Conservation (phyloP, 306 rosid genomes). For the Rosa lucieae region DNA sequence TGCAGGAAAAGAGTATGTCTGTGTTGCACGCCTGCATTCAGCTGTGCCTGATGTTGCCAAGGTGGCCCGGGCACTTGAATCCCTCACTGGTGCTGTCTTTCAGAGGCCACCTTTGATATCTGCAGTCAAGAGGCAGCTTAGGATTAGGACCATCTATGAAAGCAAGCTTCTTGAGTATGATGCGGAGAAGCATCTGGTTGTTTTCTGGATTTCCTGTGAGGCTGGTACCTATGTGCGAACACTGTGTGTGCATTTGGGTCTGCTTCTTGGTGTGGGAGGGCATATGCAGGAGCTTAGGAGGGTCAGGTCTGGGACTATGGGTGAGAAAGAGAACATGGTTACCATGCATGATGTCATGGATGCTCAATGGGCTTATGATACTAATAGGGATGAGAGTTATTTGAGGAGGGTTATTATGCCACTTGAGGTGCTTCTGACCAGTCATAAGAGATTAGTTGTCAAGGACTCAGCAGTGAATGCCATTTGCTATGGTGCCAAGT, state of each 20-base stretch:
- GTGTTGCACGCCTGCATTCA: constrained; percentile 72
- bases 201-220: constrained; percentile 72
- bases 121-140: constrained; percentile 82
- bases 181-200: constrained; percentile 62
- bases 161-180: constrained; percentile 89
- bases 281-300: constrained; percentile 94
- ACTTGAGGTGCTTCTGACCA: constrained; percentile 63
- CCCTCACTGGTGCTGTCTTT: constrained; percentile 83
- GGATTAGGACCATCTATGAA: constrained; percentile 83
- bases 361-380: constrained; percentile 80
- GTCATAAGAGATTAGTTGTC: constrained; percentile 78
- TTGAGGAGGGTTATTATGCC: constrained; percentile 86
- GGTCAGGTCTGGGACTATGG: constrained; percentile 78
- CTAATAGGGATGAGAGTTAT: constrained; percentile 63
- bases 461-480: constrained; percentile 91
- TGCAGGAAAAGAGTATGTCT: constrained; percentile 85
- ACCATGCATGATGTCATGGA: constrained; percentile 89
- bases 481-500: constrained; percentile 83
- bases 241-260: constrained; percentile 79
- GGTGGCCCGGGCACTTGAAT: constrained; percentile 73
- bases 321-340: constrained; percentile 89
- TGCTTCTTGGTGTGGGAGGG: constrained; percentile 79
- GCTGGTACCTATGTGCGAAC: constrained; percentile 90
- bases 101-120: constrained; percentile 82
- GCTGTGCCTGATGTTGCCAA: constrained; percentile 62